Base-by-base conservation (phyloP, 1,284 basidiomycete genomes). In the Malassezia cuniculi region DNA sequence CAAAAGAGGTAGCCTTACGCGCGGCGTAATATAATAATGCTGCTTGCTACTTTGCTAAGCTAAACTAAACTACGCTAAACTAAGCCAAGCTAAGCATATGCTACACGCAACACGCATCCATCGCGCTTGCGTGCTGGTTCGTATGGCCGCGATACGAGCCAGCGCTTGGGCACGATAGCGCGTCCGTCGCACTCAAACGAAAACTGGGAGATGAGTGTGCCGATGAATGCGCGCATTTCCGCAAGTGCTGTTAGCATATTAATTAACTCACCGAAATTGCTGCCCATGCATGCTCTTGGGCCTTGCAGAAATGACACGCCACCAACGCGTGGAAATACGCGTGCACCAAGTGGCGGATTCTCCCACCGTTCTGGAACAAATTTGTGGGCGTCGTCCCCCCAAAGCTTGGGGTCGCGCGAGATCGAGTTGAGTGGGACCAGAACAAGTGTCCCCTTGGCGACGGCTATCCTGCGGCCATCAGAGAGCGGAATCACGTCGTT, bases 361-460 rank as follows among this genome's bases (percentile, higher is more conserved):
- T 39, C 21, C 63, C 63, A 66, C 5, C 63, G 35, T 17, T 60
- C 53, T 0, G 63, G 63, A 1, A 43, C 31, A 41, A 57, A 66
- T 1, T 39, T 25, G 11, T 32, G 17, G 0, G 63, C 57, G 20
- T 56, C 51, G 3, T 36, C 27, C 3, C 61, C 61, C 60, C 60
- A 65, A 16, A 59, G 34, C 3, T 27, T 32, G 0, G 45, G 20
- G 12, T 24, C 21, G 20, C 27, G 47, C 33, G 20, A 36, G 31
- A 43, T 56, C 41, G 48, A 60, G 6, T 36, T 38, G 26, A 66
- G 41, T 16, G 50, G 47, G 17, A 66, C 35, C 3, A 46, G 37
- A 8, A 53, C 39, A 26, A 63, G 41, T 11, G 48, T 61, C 0
- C 30, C 24, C 11, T 41, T 42, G 0, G 57, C 55, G 15, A 57